Base-by-base conservation (phyloP, 441 rosid genomes). In the Erodium trifolium region DNA sequence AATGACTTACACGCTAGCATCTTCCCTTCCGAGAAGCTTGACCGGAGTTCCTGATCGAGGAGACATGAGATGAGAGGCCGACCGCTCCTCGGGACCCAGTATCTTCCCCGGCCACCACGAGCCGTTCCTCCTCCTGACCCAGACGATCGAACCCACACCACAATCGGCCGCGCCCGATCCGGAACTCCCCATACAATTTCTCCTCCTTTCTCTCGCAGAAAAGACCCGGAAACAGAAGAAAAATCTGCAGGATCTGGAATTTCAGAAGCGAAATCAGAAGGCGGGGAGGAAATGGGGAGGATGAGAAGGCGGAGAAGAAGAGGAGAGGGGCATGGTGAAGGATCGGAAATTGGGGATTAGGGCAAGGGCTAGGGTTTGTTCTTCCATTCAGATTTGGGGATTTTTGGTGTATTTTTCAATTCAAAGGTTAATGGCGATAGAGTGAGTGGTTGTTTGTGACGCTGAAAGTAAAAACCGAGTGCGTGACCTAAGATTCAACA, bases 41-140 rank as follows among this genome's bases (percentile, higher is more conserved):
- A 94, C 99, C 0, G 97, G 99, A 75, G 99, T 92, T 17, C 98
- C 98, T n/a, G 98, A 82, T 57, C 96, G 82, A 7, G 98, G 94
- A 51, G 98, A 92, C 3, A 89, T 83, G 68, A 94, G 86, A 64
- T 83, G 87, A 67, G 88, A 77, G 19, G 88, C 79, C 17, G 88
- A 78, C 66, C 90, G 86, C 82, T 94, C 97, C 41, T 92, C 96
- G 0, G 88, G 82, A 9, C 89, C 92, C 14, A 88, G 77, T 72
- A 94, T 92, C 84, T 80, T 90, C 60, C 98, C 97, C 0, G 99
- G 98, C 99, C 99, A 94, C 99, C 99, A 94, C 2, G 99, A 94
- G 6, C 98, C 99, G 64, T 94, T 94, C 79, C 98, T 90, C 76
- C 98, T 76, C 65, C 99, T 82, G 11, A 94, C 96, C 99, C 97